Conservation (phyloP, 192 early-diverging fungal genomes). For the Kickxella alabastrina region DNA sequence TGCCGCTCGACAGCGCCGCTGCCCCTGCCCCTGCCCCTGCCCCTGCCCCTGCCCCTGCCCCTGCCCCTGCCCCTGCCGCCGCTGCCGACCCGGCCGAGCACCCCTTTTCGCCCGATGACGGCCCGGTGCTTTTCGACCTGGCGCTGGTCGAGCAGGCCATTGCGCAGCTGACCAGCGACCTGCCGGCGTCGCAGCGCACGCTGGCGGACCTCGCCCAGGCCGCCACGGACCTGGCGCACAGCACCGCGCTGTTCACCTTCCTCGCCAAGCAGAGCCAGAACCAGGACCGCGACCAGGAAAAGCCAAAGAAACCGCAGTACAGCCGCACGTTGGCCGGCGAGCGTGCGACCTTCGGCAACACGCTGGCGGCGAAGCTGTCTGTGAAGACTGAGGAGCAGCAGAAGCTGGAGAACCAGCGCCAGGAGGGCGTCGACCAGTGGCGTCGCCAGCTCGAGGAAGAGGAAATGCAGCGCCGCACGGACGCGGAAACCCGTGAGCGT, state of each 20-base stretch:
- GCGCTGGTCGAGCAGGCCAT: conserved; percentile 82
- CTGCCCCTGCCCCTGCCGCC: background rate
- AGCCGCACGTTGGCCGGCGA: conserved; percentile 62
- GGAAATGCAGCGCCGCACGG: conserved; percentile 41
- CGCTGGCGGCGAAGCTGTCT: conserved; percentile 54
- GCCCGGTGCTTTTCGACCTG: conserved; percentile 60
- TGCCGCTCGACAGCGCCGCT: background rate
- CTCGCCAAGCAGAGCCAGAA: conserved; percentile 28
- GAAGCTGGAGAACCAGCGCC: conserved; percentile 55
- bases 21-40: background rate
- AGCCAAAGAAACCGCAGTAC: conserved; percentile 53
- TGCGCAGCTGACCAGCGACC: conserved; percentile 74
- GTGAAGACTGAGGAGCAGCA: conserved; percentile 60
- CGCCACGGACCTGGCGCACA: conserved; percentile 55
- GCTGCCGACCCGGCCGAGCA: background rate
- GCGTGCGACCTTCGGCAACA: conserved; percentile 59
- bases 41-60: background rate
- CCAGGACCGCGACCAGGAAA: conserved; percentile 43
- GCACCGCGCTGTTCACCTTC: conserved; percentile 21
- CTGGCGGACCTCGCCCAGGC: conserved; percentile 58
- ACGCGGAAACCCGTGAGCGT: conserved; percentile 22
- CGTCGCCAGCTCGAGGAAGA: conserved; percentile 53
- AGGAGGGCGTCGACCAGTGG: conserved; percentile 52
- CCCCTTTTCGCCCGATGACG: conserved; percentile 49
- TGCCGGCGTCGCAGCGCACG: conserved; percentile 59